Evolutionary conservation across 208 protist species (phyloP).

Genomic region (Wallacemonas rigidus): DNA sequence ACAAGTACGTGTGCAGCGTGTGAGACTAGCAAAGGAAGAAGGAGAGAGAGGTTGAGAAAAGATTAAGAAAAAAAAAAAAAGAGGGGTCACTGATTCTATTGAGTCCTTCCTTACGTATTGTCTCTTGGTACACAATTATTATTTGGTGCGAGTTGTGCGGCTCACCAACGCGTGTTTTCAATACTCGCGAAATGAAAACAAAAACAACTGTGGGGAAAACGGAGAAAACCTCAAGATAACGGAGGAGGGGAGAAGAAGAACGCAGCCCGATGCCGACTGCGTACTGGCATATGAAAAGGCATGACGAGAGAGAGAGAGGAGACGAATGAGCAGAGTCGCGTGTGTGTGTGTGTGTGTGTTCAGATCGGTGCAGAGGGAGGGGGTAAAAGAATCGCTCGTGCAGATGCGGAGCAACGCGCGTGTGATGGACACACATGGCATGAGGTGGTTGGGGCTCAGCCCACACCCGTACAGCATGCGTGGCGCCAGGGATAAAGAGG

Average conservation of each 20-base stretch:
- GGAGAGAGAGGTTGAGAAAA: neutral
- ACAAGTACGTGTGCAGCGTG: neutral
- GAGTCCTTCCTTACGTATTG: neutral
- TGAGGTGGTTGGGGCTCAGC: no score
- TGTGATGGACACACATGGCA: no score
- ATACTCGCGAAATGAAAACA: neutral
- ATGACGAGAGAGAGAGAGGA: slow-evolving; percentile 9
- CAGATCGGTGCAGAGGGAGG: no score
- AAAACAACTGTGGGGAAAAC: neutral
- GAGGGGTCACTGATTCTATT: slow-evolving; percentile 9
- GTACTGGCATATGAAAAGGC: slow-evolving; percentile 11
- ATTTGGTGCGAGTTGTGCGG: no score
- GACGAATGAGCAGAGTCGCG: slow-evolving; percentile 4
- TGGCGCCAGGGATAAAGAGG: no score
- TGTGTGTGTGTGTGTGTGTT: no score
- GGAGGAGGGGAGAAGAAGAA: slow-evolving; percentile 9
- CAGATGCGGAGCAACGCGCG: no score
- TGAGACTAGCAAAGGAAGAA: neutral
- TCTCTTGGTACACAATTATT: no score
- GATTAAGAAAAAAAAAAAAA: slow-evolving; percentile 14
- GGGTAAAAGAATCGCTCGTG: no score
- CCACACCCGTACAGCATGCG: no score
- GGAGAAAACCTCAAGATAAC: slow-evolving; percentile 5
- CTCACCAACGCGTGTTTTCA: no score
- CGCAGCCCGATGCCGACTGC: neutral